Base-by-base conservation (phyloP, 2,329 filamentous ascomycete genomes). In the Fusarium penzigii region DNA sequence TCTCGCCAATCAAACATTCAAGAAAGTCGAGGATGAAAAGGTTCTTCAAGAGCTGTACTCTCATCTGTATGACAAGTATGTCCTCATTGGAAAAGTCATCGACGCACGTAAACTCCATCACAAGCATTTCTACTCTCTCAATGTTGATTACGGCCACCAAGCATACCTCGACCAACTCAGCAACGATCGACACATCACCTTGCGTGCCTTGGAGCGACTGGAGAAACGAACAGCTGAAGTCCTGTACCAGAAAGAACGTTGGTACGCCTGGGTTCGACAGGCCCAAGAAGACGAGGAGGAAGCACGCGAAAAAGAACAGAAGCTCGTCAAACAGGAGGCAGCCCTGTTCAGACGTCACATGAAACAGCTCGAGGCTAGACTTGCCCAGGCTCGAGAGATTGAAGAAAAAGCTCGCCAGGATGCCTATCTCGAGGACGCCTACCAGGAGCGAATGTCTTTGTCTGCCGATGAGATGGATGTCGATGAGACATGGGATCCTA, bases 351-450 rank as follows among this genome's bases (percentile, higher is more conserved):
- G 54, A 44, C 59, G 63, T 3, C 56, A 67, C 9, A 49, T 47
- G 48, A 66, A 67, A 43, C 56, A 56, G 39, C 17, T 68, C 42
- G 52, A 66, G 7, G 55, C 56, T 1, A 58, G 63, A 13, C 32
- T 65, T 2, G 52, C 58, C 1, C 17, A 11, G 1, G 52, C 51
- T 38, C 61, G 64, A 1, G 43, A 63, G 34, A 61, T 59, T 6
- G 66, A 68, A 41, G 65, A 68, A 1, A 53, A 61, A 36, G 56
- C 51, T 40, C 59, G 58, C 9, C 66, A 68, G 44, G 66, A 68
- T 51, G 60, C 60, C 1, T 68, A 59, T 11, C 64, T 68, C 4
- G 65, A 68, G 4, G 57, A 63, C 29, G 65, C 62, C 1, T 67
- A 62, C 11, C 48, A 38, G 12, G 59, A 67, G 36, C 54, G 63